Conservation (phyloP, 139 green algal genomes). For the Raphidocelis subcapitata region DNA sequence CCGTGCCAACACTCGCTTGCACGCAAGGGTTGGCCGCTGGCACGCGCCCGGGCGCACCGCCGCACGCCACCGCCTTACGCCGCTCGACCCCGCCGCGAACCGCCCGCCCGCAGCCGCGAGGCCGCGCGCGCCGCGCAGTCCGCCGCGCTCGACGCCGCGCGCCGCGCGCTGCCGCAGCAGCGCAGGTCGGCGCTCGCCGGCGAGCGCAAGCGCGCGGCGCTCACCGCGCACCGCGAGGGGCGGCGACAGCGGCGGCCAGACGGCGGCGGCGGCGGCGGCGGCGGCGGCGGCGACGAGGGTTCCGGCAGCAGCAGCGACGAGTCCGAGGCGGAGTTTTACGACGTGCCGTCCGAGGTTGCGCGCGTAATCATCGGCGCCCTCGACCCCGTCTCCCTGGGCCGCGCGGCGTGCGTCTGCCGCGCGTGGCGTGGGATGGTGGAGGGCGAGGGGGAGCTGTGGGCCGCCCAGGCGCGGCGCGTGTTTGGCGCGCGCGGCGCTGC, state of each 20-base stretch:
- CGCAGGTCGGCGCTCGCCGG: background rate
- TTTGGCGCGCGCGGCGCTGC: too few species aligned
- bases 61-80: background rate
- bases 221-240: constrained; percentile 6
- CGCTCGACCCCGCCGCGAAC: background rate
- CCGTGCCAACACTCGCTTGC: too few species aligned
- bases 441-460: too few species aligned
- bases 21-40: background rate
- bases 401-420: constrained; percentile 17
- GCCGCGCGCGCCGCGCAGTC: background rate
- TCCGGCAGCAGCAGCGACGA: constrained; percentile 1
- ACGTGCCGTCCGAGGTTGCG: constrained; percentile 16
- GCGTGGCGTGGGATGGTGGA: too few species aligned
- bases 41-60: background rate
- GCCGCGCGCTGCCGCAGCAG: constrained; percentile 25
- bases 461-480: too few species aligned
- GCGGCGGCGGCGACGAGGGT: background rate
- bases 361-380: constrained; percentile 5
- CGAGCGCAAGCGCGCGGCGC: background rate
- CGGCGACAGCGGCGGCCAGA: background rate
- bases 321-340: background rate
- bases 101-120: background rate
- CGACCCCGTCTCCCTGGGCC: constrained; percentile 20
- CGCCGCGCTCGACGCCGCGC: background rate
- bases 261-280: background rate